phyloP scores from a whole-genome alignment of 345 rosid species.

The Syzygium jambos region DNA sequence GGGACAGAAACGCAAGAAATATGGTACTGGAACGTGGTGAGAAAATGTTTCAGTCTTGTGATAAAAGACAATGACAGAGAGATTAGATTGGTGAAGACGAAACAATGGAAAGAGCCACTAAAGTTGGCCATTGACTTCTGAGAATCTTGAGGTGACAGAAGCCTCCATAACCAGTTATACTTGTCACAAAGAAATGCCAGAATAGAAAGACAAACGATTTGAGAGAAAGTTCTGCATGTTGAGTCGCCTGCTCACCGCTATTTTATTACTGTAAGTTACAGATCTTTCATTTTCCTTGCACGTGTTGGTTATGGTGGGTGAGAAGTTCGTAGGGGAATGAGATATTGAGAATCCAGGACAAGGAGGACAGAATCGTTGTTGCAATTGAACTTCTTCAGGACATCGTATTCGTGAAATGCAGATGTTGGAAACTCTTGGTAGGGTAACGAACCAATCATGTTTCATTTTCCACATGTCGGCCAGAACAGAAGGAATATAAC shows the following conservation, averaged over 20 bases:
- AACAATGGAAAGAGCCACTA: not conserved
- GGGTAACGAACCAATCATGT: not conserved
- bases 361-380: not conserved
- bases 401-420: not conserved
- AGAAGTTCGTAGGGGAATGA: not conserved
- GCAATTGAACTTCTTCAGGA: not conserved
- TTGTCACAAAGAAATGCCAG: not conserved
- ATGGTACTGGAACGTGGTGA: not conserved
- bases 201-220: not conserved
- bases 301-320: not conserved
- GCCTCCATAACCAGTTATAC: not conserved
- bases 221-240: not conserved
- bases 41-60: not conserved
- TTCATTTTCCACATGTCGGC: not conserved
- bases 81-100: not conserved
- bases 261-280: not conserved
- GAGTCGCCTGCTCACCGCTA: not conserved
- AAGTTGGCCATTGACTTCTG: not conserved
- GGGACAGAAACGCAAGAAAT: not conserved
- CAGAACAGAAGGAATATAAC: not conserved
- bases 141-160: not conserved
- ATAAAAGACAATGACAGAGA: not conserved
- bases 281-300: not conserved
- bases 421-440: not conserved
- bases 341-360: not conserved